Evolutionary conservation across 169 alveolate genomes (phyloP).

Genomic region (Nephromyces sp.): DNA sequence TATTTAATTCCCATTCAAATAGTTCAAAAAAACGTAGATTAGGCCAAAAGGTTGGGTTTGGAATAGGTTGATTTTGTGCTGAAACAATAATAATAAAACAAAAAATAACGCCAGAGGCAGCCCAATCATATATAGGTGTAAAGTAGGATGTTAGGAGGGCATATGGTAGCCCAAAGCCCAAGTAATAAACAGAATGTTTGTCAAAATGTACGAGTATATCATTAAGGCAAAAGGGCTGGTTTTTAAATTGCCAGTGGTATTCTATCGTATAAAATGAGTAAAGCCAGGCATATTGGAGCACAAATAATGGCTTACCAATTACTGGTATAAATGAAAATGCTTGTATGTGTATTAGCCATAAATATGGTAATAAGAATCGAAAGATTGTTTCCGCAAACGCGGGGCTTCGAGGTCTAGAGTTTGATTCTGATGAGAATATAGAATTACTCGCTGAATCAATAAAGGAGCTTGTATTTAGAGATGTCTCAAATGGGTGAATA

Average conservation of each 20-base stretch:
- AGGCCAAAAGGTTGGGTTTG: no score
- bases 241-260: background rate
- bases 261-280: background rate
- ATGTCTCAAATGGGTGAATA: no score
- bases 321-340: background rate
- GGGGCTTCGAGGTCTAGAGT: no score
- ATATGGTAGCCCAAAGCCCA: background rate
- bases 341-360: background rate
- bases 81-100: no score
- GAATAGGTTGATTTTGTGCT: no score
- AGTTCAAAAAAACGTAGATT: no score
- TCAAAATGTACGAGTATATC: background rate
- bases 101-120: background rate
- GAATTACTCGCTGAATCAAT: no score
- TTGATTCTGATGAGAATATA: no score
- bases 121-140: background rate
- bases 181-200: background rate
- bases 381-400: background rate
- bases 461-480: no score
- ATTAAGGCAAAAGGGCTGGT: background rate
- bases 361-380: background rate
- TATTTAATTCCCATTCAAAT: no score
- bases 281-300: background rate
- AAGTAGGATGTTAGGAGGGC: background rate
- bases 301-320: background rate